Conservation (phyloP, 768 basidiomycete genomes). For the Wakefieldia striispora region DNA sequence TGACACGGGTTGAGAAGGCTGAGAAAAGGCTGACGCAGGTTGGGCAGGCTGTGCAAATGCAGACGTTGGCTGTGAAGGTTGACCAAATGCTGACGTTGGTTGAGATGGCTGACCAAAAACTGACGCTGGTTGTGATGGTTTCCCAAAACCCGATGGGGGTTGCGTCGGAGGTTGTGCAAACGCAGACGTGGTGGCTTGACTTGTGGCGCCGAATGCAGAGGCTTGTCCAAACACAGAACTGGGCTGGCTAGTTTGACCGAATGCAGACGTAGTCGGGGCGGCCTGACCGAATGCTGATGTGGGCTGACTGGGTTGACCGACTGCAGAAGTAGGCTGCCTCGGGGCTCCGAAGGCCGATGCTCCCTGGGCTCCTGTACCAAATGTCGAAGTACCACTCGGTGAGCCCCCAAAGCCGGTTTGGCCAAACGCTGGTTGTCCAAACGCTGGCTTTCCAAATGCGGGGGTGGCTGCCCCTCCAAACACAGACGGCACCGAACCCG, state of each 20-base stretch:
- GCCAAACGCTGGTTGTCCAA: slow-evolving; percentile 43
- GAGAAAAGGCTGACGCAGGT: slow-evolving; percentile 26
- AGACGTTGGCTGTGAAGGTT: slow-evolving; percentile 28
- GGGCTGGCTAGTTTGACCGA: slow-evolving; percentile 33
- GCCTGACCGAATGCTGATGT: slow-evolving; percentile 39
- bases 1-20: slow-evolving; percentile 31
- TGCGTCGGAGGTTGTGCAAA: slow-evolving; percentile 30
- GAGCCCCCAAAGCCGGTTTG: slow-evolving; percentile 29
- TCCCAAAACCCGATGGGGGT: slow-evolving; percentile 35
- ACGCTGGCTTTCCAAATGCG: slow-evolving; percentile 26
- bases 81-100: slow-evolving; percentile 36
- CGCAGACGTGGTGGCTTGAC: slow-evolving; percentile 23
- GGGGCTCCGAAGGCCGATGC: slow-evolving; percentile 37
- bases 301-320: slow-evolving; percentile 37
- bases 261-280: slow-evolving; percentile 24
- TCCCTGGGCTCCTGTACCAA: slow-evolving; percentile 29
- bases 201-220: slow-evolving; percentile 35
- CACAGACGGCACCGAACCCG: slow-evolving; percentile 26
- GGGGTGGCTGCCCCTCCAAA: slow-evolving; percentile 30
- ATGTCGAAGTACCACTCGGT: slow-evolving; percentile 14
- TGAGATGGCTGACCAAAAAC: slow-evolving; percentile 36
- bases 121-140: slow-evolving; percentile 24
- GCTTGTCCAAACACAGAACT: slow-evolving; percentile 39
- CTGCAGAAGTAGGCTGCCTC: slow-evolving; percentile 33
- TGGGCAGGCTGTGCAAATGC: slow-evolving; percentile 31